phyloP scores from a whole-genome alignment of 345 rosid genomes.

The Stellera chamaejasme region DNA sequence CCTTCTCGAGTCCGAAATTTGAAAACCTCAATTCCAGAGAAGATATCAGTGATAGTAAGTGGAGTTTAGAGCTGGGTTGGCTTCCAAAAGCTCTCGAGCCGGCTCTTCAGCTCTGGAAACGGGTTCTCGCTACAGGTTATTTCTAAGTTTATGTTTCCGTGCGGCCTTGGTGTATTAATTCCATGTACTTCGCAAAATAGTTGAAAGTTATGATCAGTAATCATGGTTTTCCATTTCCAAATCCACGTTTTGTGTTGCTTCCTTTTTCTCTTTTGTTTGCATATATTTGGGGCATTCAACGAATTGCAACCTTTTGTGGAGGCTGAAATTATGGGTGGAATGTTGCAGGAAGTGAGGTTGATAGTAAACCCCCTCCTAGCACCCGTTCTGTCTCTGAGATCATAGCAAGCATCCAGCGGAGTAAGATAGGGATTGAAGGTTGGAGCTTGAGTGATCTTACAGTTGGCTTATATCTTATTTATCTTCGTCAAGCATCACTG shows the following conservation, averaged over 20 bases:
- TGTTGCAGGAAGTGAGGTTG: slow-evolving; percentile 31
- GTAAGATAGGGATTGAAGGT: slow-evolving; percentile 72
- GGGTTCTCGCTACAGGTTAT: slow-evolving; percentile 65
- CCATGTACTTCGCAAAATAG: background rate
- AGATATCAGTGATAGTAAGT: slow-evolving; percentile 33
- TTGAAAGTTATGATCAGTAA: background rate
- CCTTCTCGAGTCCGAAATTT: slow-evolving; percentile 16
- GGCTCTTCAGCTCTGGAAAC: slow-evolving; percentile 43
- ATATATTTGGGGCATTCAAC: background rate
- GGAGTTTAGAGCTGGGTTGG: slow-evolving; percentile 68
- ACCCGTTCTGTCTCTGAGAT: slow-evolving; percentile 64
- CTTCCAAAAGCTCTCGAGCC: slow-evolving; percentile 45
- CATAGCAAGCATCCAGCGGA: slow-evolving; percentile 63
- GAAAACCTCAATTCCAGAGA: slow-evolving; percentile 1
- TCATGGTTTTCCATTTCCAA: slow-evolving; percentile 1
- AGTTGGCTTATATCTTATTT: slow-evolving; percentile 70
- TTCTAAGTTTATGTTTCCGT: slow-evolving; percentile 1
- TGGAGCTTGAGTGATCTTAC: slow-evolving; percentile 90
- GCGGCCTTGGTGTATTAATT: background rate
- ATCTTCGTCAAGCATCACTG: slow-evolving; percentile 65
- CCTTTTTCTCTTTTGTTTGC: background rate
- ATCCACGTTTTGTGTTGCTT: background rate
- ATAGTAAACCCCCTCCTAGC: slow-evolving; percentile 37
- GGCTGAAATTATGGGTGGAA: slow-evolving; percentile 9
- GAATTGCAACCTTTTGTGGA: background rate